A percentile compares a stretch with the other conserved stretches of the same genome.
These are phyloP conservation scores for Cystofilobasidium bisporidii DNA, from an alignment of 768 basidiomycete genomes.

Conservation along the genomic window DNA sequence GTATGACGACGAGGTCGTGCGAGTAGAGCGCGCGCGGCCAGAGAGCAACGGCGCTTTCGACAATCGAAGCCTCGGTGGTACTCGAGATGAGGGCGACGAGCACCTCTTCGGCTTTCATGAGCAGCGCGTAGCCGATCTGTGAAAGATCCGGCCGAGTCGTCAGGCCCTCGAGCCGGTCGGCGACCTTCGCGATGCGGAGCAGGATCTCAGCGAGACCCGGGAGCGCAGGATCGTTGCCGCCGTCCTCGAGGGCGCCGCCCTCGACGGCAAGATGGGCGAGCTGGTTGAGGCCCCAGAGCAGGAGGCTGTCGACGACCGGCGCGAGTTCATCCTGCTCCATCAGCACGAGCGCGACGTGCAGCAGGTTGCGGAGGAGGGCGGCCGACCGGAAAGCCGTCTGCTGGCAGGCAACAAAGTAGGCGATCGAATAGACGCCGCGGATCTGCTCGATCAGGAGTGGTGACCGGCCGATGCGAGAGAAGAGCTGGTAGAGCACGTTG, in stretches of 20 bases:
- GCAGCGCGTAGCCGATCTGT: conserved; percentile 47
- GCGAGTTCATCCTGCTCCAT: conserved; percentile 60
- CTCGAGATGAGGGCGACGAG: conserved; percentile 43
- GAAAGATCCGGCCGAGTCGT: conserved; percentile 21
- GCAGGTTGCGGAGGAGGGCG: conserved; percentile 57
- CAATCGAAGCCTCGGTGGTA: conserved; percentile 41
- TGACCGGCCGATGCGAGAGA: conserved; percentile 55
- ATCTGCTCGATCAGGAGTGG: conserved; percentile 76
- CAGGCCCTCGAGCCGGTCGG: background rate
- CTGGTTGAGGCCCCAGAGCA: conserved; percentile 60
- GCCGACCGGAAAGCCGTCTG: conserved; percentile 46
- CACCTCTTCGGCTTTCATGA: conserved; percentile 57
- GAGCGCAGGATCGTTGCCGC: background rate
- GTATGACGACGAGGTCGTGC: conserved; percentile 44
- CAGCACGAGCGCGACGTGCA: conserved; percentile 57
- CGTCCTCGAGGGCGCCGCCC: background rate
- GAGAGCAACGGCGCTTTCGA: conserved; percentile 54
- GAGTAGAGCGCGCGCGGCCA: conserved; percentile 61
- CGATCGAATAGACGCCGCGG: conserved; percentile 61
- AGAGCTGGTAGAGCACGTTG: conserved; percentile 64
- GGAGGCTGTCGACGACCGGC: conserved; percentile 59
- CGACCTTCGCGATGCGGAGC: conserved; percentile 18
- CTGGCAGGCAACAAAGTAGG: conserved; percentile 61
- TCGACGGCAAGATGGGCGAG: background rate
- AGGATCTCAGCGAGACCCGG: conserved; percentile 14